Evolutionary conservation across 2,329 filamentous ascomycete species (phyloP), one percentile per base, ranked within the genome.

Genomic region (Fusarium incarnatum): DNA sequence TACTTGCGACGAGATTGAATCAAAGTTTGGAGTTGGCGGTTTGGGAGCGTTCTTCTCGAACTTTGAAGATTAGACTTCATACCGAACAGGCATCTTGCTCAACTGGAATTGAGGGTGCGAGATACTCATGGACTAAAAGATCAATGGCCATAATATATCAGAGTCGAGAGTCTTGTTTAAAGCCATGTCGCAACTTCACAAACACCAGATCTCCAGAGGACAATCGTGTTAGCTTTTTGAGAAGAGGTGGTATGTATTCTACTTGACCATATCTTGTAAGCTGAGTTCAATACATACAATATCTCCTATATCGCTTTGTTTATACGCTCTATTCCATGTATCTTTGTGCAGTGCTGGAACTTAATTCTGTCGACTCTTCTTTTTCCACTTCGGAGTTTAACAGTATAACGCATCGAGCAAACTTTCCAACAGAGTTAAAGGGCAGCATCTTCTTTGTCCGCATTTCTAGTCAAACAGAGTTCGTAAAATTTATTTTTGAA

Each of bases 401-500:
- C 10, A 37, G 3, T 7, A n/a, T 12, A 4, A 7, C 18, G 18
- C 34, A 37, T 37, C 18, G 34, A 37, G 6, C 18, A 37, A n/a
- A 37, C 6, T n/a, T n/a, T n/a, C 10, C 18, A 2, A 37, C 18
- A 37, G 10, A 37, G 18, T n/a, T n/a, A 3, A 12, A n/a, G 5
- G 3, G 18, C 10, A 12, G 18, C 9, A 37, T 37, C 18, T 37
- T 37, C 6, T 37, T n/a, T 37, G 34, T n/a, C 3, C 18, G 10
- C 34, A 4, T n/a, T n/a, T 37, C 18, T 9, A n/a, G 18, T 37
- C 1, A 37, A 11, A 10, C 4, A n/a, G 34, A n/a, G 10, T n/a
- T 4, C 6, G 34, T n/a, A 4, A n/a, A n/a, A 2, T n/a, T 34
- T 3, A 5, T 3, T 10, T 5, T 34, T 5, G 10, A 37, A 12